Evolutionary conservation across 2,329 filamentous ascomycete species (phyloP).

Genomic region (Coccinonectria pachysandricola): DNA sequence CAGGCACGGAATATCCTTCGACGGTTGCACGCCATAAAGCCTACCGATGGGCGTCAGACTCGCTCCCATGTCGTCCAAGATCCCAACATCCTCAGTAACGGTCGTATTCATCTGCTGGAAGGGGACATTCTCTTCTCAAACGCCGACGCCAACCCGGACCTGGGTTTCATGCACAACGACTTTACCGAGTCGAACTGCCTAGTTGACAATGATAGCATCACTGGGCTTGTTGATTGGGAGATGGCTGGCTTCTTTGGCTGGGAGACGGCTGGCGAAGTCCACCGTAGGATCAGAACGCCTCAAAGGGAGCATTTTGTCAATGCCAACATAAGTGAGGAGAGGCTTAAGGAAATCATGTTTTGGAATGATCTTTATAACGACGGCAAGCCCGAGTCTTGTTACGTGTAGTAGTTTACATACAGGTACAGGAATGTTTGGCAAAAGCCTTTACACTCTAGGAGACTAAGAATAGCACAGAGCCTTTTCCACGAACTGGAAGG

Average conservation of each 20-base stretch:
- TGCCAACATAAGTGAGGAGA: too few relatives aligned
- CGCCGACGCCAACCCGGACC: slow-evolving; percentile 12
- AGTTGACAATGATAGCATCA: slow-evolving; percentile 27
- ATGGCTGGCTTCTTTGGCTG: slow-evolving; percentile 29
- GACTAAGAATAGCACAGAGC: too few relatives aligned
- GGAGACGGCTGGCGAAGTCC: slow-evolving; percentile 19
- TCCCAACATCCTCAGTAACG: slow-evolving; percentile 50
- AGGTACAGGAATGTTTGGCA: too few relatives aligned
- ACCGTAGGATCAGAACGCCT: slow-evolving; percentile 14
- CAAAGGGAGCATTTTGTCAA: too few relatives aligned
- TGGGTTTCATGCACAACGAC: slow-evolving; percentile 30
- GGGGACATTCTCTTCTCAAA: slow-evolving; percentile 22
- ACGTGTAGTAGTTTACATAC: too few relatives aligned
- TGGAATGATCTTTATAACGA: too few relatives aligned
- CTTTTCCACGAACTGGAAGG: too few relatives aligned
- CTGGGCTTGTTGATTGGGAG: slow-evolving; percentile 31
- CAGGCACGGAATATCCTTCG: slow-evolving; percentile 24
- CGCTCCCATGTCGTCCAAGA: slow-evolving; percentile 40
- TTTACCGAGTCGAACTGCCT: slow-evolving; percentile 27
- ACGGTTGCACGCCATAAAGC: slow-evolving; percentile 19
- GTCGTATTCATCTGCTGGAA: slow-evolving; percentile 22
- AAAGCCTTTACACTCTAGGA: too few relatives aligned
- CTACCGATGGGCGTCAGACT: too few relatives aligned
- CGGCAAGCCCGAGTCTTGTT: too few relatives aligned
- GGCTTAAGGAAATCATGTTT: too few relatives aligned